These are phyloP conservation scores for Schwanniomyces polymorphus DNA, from an alignment of 805 yeast genomes.

Conservation along the genomic window DNA sequence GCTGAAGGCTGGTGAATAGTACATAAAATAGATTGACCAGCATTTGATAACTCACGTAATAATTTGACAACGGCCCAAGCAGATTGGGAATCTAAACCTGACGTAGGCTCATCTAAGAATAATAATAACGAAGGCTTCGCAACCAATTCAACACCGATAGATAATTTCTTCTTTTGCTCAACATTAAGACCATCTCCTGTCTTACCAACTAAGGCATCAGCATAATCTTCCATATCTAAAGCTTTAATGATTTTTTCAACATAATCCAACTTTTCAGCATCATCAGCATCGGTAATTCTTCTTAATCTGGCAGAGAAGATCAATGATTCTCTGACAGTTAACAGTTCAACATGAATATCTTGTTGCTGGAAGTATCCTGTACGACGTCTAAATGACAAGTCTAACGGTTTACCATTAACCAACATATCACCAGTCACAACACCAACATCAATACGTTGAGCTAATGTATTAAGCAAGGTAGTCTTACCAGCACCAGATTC, in stretches of 20 bases:
- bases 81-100: conserved; percentile 59
- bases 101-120: conserved; percentile 65
- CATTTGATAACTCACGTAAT: conserved; percentile 44
- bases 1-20: conserved; percentile 59
- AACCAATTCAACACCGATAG: conserved; percentile 19
- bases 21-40: conserved; percentile 68
- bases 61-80: conserved; percentile 60
- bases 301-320: conserved; percentile 25
- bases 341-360: conserved; percentile 30
- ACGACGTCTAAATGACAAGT: conserved; percentile 29
- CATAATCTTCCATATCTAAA: conserved; percentile 21
- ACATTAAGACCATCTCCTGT: conserved; percentile 17
- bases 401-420: conserved; percentile 25
- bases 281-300: conserved; percentile 19
- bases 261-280: conserved; percentile 20
- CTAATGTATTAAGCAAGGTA: conserved; percentile 42
- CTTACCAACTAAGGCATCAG: conserved; percentile 16
- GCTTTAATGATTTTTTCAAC: conserved; percentile 24
- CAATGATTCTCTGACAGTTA: conserved; percentile 32
- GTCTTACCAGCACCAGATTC: conserved; percentile 51
- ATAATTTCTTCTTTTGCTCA: conserved; percentile 17
- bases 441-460: conserved; percentile 20
- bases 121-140: conserved; percentile 32
- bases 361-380: conserved; percentile 37
- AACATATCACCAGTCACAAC: conserved; percentile 34